Evolutionary conservation across 495 filamentous ascomycete genomes (phyloP).

Genomic region (Xylaria intraflava): DNA sequence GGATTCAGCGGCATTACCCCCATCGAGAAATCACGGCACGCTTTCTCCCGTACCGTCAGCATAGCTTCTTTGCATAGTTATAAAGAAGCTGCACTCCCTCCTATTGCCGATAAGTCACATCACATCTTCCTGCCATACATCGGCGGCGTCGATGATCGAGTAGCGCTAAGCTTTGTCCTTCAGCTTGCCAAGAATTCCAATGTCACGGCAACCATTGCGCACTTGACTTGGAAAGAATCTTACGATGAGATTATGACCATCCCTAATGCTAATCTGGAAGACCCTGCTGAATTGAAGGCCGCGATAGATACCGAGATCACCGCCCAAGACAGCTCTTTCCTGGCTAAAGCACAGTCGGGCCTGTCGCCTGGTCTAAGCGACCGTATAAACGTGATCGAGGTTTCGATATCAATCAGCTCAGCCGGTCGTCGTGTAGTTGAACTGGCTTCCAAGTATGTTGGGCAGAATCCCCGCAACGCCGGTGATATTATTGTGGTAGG

Average conservation of each 20-base stretch:
- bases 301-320: slow-evolving; percentile 29
- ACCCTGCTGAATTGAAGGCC: slow-evolving; percentile 18
- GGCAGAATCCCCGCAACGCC: slow-evolving; percentile 56
- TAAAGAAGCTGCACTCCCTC: slow-evolving; percentile 40
- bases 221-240: slow-evolving; percentile 36
- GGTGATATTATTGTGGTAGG: slow-evolving; percentile 78
- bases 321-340: slow-evolving; percentile 53
- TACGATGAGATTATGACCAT: slow-evolving; percentile 25
- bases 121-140: slow-evolving; percentile 86
- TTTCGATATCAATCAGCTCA: slow-evolving; percentile 21
- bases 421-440: slow-evolving; percentile 22
- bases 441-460: slow-evolving; percentile 54
- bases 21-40: slow-evolving; percentile 28
- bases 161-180: slow-evolving; percentile 71
- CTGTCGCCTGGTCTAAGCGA: slow-evolving; percentile 50
- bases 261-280: slow-evolving; percentile 22
- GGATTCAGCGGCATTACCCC: slow-evolving; percentile 52
- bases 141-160: slow-evolving; percentile 78
- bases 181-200: slow-evolving; percentile 71
- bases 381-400: slow-evolving; percentile 55
- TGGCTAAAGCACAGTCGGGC: slow-evolving; percentile 56
- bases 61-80: slow-evolving; percentile 51
- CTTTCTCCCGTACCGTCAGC: slow-evolving; percentile 46
- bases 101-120: slow-evolving; percentile 60
- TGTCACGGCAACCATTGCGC: slow-evolving; percentile 65